Evolutionary conservation across 345 rosid genomes (phyloP).

Genomic region (Acer yangbiense): DNA sequence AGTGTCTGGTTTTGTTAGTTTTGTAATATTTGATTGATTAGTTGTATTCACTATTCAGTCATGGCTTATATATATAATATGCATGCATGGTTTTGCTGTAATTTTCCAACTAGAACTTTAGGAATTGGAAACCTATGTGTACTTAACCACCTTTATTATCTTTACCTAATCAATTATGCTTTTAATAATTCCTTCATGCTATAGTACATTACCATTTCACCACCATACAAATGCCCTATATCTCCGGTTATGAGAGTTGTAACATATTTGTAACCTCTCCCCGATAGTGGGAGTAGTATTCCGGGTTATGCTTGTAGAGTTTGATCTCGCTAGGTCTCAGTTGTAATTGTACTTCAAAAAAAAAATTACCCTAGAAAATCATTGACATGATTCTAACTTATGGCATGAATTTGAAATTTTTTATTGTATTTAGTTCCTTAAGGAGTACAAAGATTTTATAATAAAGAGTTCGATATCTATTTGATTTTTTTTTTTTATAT

Average conservation of each 20-base stretch:
- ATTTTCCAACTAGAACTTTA: not conserved
- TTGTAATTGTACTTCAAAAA: too few relatives aligned
- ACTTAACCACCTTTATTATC: not conserved
- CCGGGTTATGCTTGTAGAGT: too few relatives aligned
- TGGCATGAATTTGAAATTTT: not conserved
- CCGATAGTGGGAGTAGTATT: too few relatives aligned
- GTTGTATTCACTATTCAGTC: conserved; percentile 21
- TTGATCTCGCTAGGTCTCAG: too few relatives aligned
- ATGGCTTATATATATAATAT: not conserved
- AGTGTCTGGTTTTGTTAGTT: not conserved
- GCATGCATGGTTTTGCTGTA: not conserved
- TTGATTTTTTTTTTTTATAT: too few relatives aligned
- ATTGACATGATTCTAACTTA: not conserved
- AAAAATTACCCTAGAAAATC: not conserved
- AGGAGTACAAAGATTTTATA: too few relatives aligned
- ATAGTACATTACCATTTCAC: not conserved
- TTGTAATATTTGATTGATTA: conserved; percentile 13
- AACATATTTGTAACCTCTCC: too few relatives aligned
- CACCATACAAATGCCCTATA: too few relatives aligned
- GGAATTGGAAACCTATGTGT: conserved; percentile 23
- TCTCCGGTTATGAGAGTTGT: too few relatives aligned
- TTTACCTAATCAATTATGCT: not conserved
- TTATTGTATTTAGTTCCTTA: too few relatives aligned
- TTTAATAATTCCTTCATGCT: too few relatives aligned
- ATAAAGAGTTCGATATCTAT: too few relatives aligned